Evolutionary conservation across 2,329 filamentous ascomycete genomes (phyloP).

Genomic region (Aspergillus sergii): DNA sequence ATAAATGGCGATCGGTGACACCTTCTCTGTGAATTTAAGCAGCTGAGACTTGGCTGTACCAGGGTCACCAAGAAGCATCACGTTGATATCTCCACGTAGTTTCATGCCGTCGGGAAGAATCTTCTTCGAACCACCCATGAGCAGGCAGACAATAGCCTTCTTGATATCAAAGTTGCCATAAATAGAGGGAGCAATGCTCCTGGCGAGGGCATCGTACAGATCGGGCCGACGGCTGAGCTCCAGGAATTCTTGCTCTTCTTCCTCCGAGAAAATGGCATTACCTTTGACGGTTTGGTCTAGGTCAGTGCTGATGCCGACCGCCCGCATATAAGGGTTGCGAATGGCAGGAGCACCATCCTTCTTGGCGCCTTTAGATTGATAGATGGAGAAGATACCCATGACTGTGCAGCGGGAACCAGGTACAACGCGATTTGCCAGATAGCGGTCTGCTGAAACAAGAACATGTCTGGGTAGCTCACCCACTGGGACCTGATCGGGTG

Average conservation of each 20-base stretch:
- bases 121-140: slow-evolving; percentile 96
- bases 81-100: slow-evolving; percentile 95
- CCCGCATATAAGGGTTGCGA: slow-evolving; percentile 88
- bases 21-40: slow-evolving; percentile 96
- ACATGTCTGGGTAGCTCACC: slow-evolving; percentile 95
- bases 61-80: slow-evolving; percentile 91
- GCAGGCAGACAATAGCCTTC: slow-evolving; percentile 90
- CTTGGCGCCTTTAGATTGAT: slow-evolving; percentile 87
- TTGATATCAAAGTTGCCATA: slow-evolving; percentile 97
- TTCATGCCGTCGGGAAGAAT: slow-evolving; percentile 98
- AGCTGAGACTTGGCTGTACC: slow-evolving; percentile 98
- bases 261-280: slow-evolving; percentile 80
- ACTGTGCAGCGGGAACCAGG: slow-evolving; percentile 92
- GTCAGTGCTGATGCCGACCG: slow-evolving; percentile 89
- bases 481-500: slow-evolving; percentile 94
- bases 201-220: slow-evolving; percentile 86
- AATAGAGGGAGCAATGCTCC: slow-evolving; percentile 95
- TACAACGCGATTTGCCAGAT: slow-evolving; percentile 92
- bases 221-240: slow-evolving; percentile 89
- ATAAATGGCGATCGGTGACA: slow-evolving; percentile 95
- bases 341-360: slow-evolving; percentile 88
- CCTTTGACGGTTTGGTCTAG: slow-evolving; percentile 88
- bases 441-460: slow-evolving; percentile 92
- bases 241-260: slow-evolving; percentile 94
- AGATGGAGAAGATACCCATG: slow-evolving; percentile 98